These are phyloP conservation scores for Cytospora chrysosperma DNA, from an alignment of 2,329 filamentous ascomycete species.

Conservation along the genomic window DNA sequence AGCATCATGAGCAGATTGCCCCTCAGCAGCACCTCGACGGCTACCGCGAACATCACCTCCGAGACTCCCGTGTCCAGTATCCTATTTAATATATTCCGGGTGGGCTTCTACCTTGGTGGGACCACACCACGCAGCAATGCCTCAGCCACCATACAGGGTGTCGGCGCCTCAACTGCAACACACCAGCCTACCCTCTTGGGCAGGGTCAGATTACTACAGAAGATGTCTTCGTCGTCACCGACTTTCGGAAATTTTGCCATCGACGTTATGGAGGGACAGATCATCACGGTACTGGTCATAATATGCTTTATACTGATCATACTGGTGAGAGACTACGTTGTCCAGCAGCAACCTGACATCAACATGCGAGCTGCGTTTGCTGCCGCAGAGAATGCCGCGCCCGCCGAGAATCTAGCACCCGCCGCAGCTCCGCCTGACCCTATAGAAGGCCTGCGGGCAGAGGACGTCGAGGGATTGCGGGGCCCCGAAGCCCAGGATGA, in stretches of 20 bases:
- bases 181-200: constrained; percentile 51
- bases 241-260: constrained; percentile 42
- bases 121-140: constrained; percentile 2
- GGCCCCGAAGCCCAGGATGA: constrained; percentile 17
- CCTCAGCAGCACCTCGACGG: constrained; percentile 32
- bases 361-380: constrained; percentile 73
- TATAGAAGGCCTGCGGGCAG: constrained; percentile 4
- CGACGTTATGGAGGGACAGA: constrained; percentile 83
- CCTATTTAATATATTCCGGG: constrained; percentile 28
- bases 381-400: constrained; percentile 28
- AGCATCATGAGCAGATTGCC: constrained; percentile 38
- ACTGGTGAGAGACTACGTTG: constrained; percentile 93
- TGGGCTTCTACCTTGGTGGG: constrained; percentile 22
- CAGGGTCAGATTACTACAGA: constrained; percentile 56
- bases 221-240: constrained; percentile 63
- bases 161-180: constrained; percentile 23
- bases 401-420: constrained; percentile 7
- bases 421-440: constrained; percentile 7
- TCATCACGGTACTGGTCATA: constrained; percentile 90
- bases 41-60: constrained; percentile 32
- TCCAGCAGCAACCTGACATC: constrained; percentile 92
- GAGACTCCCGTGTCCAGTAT: constrained; percentile 36
- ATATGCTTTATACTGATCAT: constrained; percentile 96
- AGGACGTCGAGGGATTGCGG: constrained; percentile 10
- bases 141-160: constrained; percentile 16